Conservation (phyloP, 148 eudicot genomes). For the Spergularia marina region DNA sequence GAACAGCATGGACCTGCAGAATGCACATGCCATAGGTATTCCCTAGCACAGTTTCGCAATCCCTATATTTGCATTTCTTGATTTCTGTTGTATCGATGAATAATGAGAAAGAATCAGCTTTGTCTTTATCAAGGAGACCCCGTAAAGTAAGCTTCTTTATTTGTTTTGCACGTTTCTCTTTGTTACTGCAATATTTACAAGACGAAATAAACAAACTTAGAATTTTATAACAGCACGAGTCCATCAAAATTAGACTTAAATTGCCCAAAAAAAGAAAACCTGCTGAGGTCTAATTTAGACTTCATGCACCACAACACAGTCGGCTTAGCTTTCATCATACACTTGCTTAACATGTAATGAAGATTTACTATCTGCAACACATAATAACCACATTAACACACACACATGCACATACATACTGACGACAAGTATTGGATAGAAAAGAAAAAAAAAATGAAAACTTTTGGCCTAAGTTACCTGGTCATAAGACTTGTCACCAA, state of each 20-base stretch:
- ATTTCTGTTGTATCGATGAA: slow-evolving; percentile 73
- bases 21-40: slow-evolving; percentile 97
- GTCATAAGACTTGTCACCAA: slow-evolving; percentile 86
- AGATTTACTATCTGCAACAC: too few species aligned
- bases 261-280: too few species aligned
- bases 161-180: slow-evolving; percentile 74
- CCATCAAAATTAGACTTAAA: too few species aligned
- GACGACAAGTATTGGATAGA: too few species aligned
- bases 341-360: too few species aligned
- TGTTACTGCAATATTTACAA: slow-evolving; percentile 49
- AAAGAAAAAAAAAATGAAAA: too few species aligned
- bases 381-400: too few species aligned
- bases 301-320: too few species aligned
- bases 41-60: slow-evolving; percentile 88
- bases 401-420: too few species aligned
- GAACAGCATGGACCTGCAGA: slow-evolving; percentile 55
- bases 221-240: neutral
- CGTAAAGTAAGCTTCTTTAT: slow-evolving; percentile 52
- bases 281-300: too few species aligned
- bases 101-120: slow-evolving; percentile 71
- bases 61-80: slow-evolving; percentile 78
- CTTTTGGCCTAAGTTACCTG: slow-evolving; percentile 60
- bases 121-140: slow-evolving; percentile 80
- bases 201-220: neutral
- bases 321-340: too few species aligned